Evolutionary conservation across 2,329 filamentous ascomycete genomes (phyloP), one percentile per base, ranked within the genome.

Genomic region (Penicillium olsonii): DNA sequence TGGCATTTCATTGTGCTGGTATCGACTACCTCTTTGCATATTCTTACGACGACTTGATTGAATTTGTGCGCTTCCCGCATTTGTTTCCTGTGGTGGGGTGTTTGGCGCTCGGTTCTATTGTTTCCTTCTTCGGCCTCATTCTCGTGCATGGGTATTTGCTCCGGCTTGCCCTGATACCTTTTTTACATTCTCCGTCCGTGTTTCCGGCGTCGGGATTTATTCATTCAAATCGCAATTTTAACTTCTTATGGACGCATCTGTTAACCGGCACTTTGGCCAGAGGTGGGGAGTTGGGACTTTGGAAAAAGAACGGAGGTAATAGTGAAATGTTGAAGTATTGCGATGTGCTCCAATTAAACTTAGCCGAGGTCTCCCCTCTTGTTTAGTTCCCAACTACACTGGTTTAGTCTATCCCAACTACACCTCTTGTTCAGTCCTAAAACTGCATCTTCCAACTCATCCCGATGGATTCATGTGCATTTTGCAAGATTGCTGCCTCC

Each of bases 401-500:
- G n/a, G n/a, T n/a, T n/a, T n/a, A n/a, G n/a, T n/a, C n/a, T n/a
- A n/a, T n/a, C n/a, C n/a, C n/a, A n/a, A n/a, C n/a, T n/a, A n/a
- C n/a, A n/a, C n/a, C n/a, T n/a, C n/a, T n/a, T n/a, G n/a, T n/a
- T n/a, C n/a, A n/a, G n/a, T n/a, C n/a, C n/a, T n/a, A n/a, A n/a
- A n/a, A n/a, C n/a, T n/a, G n/a, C n/a, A n/a, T n/a, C n/a, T n/a
- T n/a, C n/a, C n/a, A 24, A 4, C 8, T 24, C 22, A 24, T 24
- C 8, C n/a, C n/a, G n/a, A 24, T 24, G 22, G 22, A 24, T 24
- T 38, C 54, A 37, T 85, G 82, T 62, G 78, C 81, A 14, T 85
- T 85, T 66, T 85, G 82, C 71, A 74, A 65, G 49, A 84, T 84
- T 54, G 76, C 80, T 18, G 57, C 68, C 29, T 72, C 79, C 27